phyloP scores from a whole-genome alignment of 1,284 basidiomycete genomes.

The Xanthoconium separans region DNA sequence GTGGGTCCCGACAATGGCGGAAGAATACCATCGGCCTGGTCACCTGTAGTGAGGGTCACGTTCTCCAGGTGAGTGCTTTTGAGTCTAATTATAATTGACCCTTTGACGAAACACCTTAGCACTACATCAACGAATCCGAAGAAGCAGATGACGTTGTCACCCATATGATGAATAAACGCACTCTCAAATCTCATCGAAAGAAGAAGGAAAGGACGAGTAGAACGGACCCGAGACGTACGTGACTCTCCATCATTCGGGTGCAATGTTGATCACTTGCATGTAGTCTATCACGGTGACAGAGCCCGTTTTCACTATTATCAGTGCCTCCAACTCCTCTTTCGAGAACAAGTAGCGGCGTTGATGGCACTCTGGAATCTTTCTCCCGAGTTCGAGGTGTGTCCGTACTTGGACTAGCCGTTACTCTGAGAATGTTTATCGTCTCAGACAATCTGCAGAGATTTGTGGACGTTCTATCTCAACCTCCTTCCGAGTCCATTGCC shows the following conservation, averaged over 20 bases:
- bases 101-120: conserved; percentile 39
- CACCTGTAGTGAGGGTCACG: conserved; percentile 76
- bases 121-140: conserved; percentile 69
- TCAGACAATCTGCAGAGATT: conserved; percentile 74
- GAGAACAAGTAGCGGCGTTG: conserved; percentile 72
- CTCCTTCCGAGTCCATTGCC: conserved; percentile 59
- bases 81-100: background rate
- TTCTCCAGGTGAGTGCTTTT: conserved; percentile 58
- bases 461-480: conserved; percentile 77
- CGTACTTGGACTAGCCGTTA: background rate
- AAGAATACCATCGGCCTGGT: conserved; percentile 73
- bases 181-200: conserved; percentile 52
- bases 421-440: conserved; percentile 3
- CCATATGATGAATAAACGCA: conserved; percentile 60
- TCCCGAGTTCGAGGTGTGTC: conserved; percentile 72
- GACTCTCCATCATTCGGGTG: background rate
- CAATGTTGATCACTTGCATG: conserved; percentile 3
- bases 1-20: conserved; percentile 77
- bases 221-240: conserved; percentile 58
- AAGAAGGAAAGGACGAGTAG: conserved; percentile 48
- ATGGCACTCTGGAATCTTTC: conserved; percentile 69
- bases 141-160: conserved; percentile 59
- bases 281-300: conserved; percentile 80
- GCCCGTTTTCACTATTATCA: conserved; percentile 79
- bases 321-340: conserved; percentile 75